Evolutionary conservation across 345 rosid genomes (phyloP), one percentile per base, ranked within the genome.

Genomic region (Hypericum androsaemum): DNA sequence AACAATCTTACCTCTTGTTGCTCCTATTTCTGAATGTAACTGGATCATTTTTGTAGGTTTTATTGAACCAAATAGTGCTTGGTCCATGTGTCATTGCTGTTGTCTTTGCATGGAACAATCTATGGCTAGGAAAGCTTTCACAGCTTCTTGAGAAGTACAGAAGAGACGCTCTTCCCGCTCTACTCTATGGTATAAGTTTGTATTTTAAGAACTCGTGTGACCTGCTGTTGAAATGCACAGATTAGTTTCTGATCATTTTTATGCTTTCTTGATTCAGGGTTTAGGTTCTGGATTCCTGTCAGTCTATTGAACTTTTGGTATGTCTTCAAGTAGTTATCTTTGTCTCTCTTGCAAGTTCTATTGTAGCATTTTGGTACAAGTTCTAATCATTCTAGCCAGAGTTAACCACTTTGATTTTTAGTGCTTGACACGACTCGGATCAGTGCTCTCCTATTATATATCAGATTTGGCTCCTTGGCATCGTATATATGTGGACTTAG

Each of bases 231-330:
- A 11, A 28, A 15, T 37, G 44, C 17, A 7, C 13, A 56, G 56
- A 40, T 37, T 52, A 43, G 53, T 43, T 44, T 6, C 22, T 70
- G 14, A 47, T 41, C 32, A 22, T 22, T 22, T 22, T 37, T 65
- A 39, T 60, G 38, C 41, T 63, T 41, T 35, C 44, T 4, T 4
- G 35, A 8, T 77, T 75, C 86, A 90, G 98, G 98, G 46, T 80
- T 90, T 54, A 82, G 94, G 63, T 90, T 90, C 63, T 90, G 98
- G 98, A 65, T 90, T 53, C 98, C 98, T 47, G 96, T 87, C 77
- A 90, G 96, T 61, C 41, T 59, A 54, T 69, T 87, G 64, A 90
- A 87, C 71, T 87, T 90, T 61, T 79, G 95, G 95, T 90, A 80
- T 32, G 48, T 5, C 44, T 62, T 40, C 60, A 54, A 43, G n/a